phyloP scores from a whole-genome alignment of 768 basidiomycete species.

The Astraeus odoratus region DNA sequence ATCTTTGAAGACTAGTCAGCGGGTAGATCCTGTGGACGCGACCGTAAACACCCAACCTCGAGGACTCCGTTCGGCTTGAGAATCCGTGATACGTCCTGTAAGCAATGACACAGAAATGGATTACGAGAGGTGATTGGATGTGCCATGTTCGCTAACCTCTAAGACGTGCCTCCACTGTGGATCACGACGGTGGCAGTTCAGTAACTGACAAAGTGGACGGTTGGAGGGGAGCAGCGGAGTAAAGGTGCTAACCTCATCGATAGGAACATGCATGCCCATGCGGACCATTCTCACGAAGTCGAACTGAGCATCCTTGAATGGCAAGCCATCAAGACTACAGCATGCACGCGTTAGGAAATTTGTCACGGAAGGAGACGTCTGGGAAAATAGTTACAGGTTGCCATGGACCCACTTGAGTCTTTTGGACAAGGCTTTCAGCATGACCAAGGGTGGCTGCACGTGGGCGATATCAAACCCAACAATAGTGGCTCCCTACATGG shows the following conservation, averaged over 20 bases:
- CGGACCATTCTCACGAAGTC: constrained; percentile 60
- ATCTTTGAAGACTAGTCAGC: constrained; percentile 43
- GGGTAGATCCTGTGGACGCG: no score
- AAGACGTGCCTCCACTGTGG: constrained; percentile 58
- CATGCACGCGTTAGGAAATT: constrained; percentile 5
- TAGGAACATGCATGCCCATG: constrained; percentile 63
- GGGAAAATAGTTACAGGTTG: constrained; percentile 45
- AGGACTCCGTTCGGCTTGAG: constrained; percentile 55
- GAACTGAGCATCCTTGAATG: constrained; percentile 51
- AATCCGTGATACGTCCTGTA: constrained; percentile 61
- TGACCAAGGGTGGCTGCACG: constrained; percentile 43
- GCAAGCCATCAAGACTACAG: constrained; percentile 54
- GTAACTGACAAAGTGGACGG: constrained; percentile 1
- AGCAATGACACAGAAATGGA: constrained; percentile 8
- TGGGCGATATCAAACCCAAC: constrained; percentile 53
- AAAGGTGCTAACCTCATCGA: constrained; percentile 53
- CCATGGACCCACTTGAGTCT: constrained; percentile 63
- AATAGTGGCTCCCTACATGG: constrained; percentile 42
- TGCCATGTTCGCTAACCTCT: constrained; percentile 44
- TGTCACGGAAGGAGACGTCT: background rate
- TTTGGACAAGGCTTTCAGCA: constrained; percentile 34
- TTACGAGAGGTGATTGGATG: constrained; percentile 10
- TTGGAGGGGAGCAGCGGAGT: no score
- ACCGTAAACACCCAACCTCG: no score
- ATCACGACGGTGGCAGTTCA: constrained; percentile 14